Evolutionary conservation across 2,329 filamentous ascomycete genomes (phyloP), one percentile per base, ranked within the genome.

Genomic region (Colletotrichum sp.): DNA sequence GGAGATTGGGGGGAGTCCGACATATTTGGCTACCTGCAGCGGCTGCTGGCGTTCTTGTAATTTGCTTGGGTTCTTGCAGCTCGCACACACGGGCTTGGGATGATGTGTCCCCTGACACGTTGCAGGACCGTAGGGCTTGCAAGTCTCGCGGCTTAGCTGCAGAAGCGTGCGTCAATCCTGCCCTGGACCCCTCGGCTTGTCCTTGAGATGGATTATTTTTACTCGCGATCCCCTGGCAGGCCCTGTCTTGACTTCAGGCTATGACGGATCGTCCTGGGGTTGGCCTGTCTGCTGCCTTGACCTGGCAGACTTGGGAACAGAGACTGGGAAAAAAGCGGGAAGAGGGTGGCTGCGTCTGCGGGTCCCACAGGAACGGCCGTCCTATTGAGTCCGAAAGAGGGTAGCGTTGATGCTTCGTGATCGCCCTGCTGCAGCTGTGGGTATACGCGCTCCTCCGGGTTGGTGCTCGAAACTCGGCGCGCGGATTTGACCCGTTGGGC

Each of bases 1-100:
- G 96, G 95, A 92, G 94, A 96, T 92, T 95, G 90, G 87, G 90
- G 90, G 88, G 91, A 92, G 87, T 92, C 95, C 90, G 96, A 98
- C 96, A 98, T 97, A 95, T 95, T 93, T 93, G 92, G 92, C 90
- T 91, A 90, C 89, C 88, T 91, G 90, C 90, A 92, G 90, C 90
- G 90, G 90, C 85, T 90, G 88, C 88, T 89, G 86, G 88, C 90
- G 84, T 91, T 90, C 87, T 89, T 90, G 88, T 88, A 87, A 89
- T 88, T 89, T 88, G 87, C 86, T 87, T 88, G 87, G 87, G 85
- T 82, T 87, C 26, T 76, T 88, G 89, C 86, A 88, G 85, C 88
- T 89, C 87, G 87, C 85, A 91, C 90, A 75, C 74, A 90, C 88
- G 86, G 84, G 83, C 85, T 87, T 85, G 84, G 85, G 85, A 86